Conservation (phyloP, 129 eudicot genomes). For the Helianthus tuberosus region DNA sequence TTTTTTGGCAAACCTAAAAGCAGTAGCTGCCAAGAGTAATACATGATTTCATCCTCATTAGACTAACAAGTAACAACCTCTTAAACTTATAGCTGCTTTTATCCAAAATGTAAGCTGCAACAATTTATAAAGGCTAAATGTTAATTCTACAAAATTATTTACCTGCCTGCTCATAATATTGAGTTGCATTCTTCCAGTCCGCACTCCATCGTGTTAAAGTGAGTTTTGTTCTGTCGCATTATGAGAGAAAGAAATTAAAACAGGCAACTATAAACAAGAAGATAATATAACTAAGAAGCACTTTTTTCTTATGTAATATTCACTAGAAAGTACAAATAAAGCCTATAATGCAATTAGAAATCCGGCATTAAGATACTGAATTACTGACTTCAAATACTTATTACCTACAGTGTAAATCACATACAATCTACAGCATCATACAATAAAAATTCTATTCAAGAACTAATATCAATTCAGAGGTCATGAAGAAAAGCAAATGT, state of each 20-base stretch:
- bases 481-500: not conserved
- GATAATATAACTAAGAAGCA: not conserved
- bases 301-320: conserved; percentile 10
- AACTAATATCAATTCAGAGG: too few relatives aligned
- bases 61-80: conserved; percentile 13
- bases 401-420: conserved; percentile 5
- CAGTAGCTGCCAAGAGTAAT: conserved; percentile 53
- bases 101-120: conserved; percentile 3
- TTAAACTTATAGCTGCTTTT: conserved; percentile 12
- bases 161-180: conserved; percentile 94
- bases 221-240: conserved; percentile 65
- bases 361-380: not conserved
- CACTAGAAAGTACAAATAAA: conserved; percentile 10
- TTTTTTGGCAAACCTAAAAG: conserved; percentile 66
- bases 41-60: conserved; percentile 14
- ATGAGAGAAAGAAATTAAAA: conserved; percentile 18
- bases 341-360: not conserved
- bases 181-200: conserved; percentile 90
- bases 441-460: conserved; percentile 2
- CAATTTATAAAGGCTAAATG: conserved; percentile 1
- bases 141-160: conserved; percentile 21
- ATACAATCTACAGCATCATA: conserved; percentile 22
- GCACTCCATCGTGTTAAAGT: conserved; percentile 94
- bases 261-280: conserved; percentile 13
- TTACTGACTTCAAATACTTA: not conserved